These are phyloP conservation scores for Xylaria cubensis DNA, from an alignment of 495 filamentous ascomycete species.

Conservation along the genomic window DNA sequence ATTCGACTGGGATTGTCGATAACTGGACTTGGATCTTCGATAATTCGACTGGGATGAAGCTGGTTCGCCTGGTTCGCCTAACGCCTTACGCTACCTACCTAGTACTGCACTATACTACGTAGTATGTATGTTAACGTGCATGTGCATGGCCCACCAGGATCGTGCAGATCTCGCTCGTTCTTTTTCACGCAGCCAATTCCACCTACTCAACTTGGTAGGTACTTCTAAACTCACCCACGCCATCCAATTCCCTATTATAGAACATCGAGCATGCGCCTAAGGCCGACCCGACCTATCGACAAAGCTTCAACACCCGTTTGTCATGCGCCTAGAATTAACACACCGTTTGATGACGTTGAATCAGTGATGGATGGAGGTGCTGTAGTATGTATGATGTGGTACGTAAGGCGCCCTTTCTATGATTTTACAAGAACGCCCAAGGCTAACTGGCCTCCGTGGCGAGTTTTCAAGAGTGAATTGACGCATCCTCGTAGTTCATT, in stretches of 20 bases:
- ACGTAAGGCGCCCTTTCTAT: not conserved
- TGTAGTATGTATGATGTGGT: not conserved
- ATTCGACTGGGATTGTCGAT: not conserved
- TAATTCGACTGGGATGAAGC: not conserved
- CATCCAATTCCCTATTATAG: not conserved
- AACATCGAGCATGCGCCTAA: not conserved
- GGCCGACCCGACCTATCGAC: not conserved
- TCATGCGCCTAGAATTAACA: not conserved
- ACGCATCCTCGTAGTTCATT: not conserved
- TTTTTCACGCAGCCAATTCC: not conserved
- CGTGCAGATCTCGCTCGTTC: not conserved
- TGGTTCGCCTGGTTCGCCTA: slow-evolving; percentile 16
- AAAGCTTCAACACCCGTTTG: not conserved
- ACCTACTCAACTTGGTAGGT: slow-evolving; percentile 9
- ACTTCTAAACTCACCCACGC: not conserved
- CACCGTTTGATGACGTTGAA: not conserved
- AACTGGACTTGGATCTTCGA: no score
- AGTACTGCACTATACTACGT: not conserved
- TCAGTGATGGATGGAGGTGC: not conserved
- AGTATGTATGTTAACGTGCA: not conserved
- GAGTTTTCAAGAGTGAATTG: not conserved
- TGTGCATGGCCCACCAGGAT: not conserved
- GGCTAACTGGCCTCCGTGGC: not conserved
- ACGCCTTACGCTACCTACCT: not conserved
- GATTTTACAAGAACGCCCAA: not conserved